phyloP scores from a whole-genome alignment of 2,329 filamentous ascomycete species.

The Daldinia eschscholtzii region DNA sequence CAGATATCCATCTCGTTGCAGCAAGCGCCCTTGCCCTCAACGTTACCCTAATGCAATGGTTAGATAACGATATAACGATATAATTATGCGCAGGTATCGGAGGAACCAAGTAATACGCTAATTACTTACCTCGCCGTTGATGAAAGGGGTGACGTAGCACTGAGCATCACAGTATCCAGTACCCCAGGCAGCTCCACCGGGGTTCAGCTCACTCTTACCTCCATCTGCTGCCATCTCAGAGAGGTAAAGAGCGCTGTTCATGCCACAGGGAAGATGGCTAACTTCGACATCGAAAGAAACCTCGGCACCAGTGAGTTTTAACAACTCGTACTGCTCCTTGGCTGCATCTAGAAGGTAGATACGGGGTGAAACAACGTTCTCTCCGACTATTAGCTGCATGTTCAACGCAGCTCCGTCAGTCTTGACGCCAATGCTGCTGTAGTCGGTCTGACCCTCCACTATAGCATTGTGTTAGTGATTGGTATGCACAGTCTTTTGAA shows the following conservation, averaged over 20 bases:
- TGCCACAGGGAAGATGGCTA: slow-evolving; percentile 70
- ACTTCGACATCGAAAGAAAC: slow-evolving; percentile 75
- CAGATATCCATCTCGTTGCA: slow-evolving; percentile 58
- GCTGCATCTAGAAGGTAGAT: slow-evolving; percentile 69
- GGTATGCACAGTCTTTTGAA: not conserved
- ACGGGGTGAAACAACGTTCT: slow-evolving; percentile 57
- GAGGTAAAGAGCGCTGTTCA: slow-evolving; percentile 74
- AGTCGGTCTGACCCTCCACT: slow-evolving; percentile 63
- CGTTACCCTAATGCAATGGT: slow-evolving; percentile 50
- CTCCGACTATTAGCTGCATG: slow-evolving; percentile 55
- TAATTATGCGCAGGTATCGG: not conserved
- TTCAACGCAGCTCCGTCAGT: slow-evolving; percentile 53
- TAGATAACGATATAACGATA: slow-evolving; percentile 14
- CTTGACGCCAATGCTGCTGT: slow-evolving; percentile 54
- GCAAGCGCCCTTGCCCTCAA: slow-evolving; percentile 53
- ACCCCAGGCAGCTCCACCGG: slow-evolving; percentile 55
- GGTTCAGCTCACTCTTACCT: slow-evolving; percentile 61
- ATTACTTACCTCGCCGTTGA: slow-evolving; percentile 54
- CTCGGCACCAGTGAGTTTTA: slow-evolving; percentile 70
- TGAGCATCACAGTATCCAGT: slow-evolving; percentile 57
- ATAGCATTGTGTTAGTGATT: slow-evolving; percentile 14
- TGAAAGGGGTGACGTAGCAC: slow-evolving; percentile 54
- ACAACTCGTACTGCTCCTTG: slow-evolving; percentile 69
- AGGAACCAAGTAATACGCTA: not conserved
- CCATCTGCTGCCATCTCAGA: slow-evolving; percentile 71